Evolutionary conservation across 78 protist species (phyloP).

Genomic region (Creolimax fragrantissima): DNA sequence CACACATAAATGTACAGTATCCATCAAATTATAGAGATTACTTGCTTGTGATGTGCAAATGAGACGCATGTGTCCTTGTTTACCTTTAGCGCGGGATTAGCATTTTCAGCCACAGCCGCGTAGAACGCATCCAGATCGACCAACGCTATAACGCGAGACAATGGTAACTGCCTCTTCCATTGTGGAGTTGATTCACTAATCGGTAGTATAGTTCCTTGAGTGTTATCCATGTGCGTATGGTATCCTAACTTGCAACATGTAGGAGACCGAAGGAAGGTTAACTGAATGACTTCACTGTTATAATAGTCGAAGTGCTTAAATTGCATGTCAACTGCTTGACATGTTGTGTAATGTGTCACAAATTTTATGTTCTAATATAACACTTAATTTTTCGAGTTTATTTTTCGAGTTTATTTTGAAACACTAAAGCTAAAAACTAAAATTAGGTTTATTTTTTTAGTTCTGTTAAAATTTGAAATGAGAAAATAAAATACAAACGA

Average conservation of each 20-base stretch:
- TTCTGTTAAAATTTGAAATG: not conserved
- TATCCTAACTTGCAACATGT: too few species aligned
- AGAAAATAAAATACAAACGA: not conserved
- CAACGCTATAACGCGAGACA: not conserved
- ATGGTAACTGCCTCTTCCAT: not conserved
- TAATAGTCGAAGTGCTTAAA: too few species aligned
- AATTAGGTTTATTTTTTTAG: too few species aligned
- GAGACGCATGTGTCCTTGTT: not conserved
- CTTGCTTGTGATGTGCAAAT: not conserved
- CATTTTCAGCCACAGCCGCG: not conserved
- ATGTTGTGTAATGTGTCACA: too few species aligned
- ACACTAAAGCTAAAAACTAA: too few species aligned
- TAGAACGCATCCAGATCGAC: not conserved
- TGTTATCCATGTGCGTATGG: not conserved
- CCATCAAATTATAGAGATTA: not conserved
- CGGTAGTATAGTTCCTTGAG: not conserved
- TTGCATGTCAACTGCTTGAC: too few species aligned
- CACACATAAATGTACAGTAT: not conserved
- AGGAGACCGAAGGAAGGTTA: too few species aligned
- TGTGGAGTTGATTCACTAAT: not conserved
- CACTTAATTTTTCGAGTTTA: too few species aligned
- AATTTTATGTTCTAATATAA: too few species aligned
- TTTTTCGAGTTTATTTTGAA: too few species aligned
- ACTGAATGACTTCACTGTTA: too few species aligned
- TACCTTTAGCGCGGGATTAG: not conserved